These are phyloP conservation scores for Trametes versicolor DNA, from an alignment of 1,284 basidiomycete genomes.

Conservation along the genomic window DNA sequence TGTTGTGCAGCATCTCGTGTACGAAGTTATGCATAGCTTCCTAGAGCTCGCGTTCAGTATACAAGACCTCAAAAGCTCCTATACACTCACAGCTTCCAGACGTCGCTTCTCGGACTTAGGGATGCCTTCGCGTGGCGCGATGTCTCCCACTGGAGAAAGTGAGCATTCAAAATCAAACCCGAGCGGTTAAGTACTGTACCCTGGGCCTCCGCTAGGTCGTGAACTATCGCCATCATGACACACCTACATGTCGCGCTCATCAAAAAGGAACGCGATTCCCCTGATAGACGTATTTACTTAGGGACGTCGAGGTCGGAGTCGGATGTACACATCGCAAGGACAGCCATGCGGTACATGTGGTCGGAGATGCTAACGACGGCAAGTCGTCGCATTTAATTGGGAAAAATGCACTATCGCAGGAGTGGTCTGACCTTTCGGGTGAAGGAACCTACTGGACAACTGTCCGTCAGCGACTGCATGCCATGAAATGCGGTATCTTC, in stretches of 20 bases:
- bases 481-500: conserved; percentile 32
- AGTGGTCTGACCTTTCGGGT: conserved; percentile 73
- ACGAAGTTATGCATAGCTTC: conserved; percentile 94
- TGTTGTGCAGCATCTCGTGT: conserved; percentile 88
- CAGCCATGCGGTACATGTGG: conserved; percentile 98
- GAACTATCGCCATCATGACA: conserved; percentile 90
- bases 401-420: not conserved
- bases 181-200: conserved; percentile 48
- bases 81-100: conserved; percentile 68
- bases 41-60: conserved; percentile 46
- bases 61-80: not conserved
- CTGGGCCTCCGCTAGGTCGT: conserved; percentile 97
- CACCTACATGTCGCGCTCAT: conserved; percentile 61
- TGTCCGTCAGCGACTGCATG: not conserved
- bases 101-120: conserved; percentile 82
- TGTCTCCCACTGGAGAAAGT: conserved; percentile 81
- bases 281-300: conserved; percentile 58
- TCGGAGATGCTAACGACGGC: conserved; percentile 80
- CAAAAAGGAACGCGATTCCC: not conserved
- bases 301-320: conserved; percentile 79
- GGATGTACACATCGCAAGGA: conserved; percentile 87
- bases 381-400: not conserved
- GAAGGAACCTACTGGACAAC: conserved; percentile 66
- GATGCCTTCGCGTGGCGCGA: conserved; percentile 91
- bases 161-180: not conserved